These are phyloP conservation scores for Brettanomyces custersianus DNA, from an alignment of 805 yeast genomes.

Conservation along the genomic window DNA sequence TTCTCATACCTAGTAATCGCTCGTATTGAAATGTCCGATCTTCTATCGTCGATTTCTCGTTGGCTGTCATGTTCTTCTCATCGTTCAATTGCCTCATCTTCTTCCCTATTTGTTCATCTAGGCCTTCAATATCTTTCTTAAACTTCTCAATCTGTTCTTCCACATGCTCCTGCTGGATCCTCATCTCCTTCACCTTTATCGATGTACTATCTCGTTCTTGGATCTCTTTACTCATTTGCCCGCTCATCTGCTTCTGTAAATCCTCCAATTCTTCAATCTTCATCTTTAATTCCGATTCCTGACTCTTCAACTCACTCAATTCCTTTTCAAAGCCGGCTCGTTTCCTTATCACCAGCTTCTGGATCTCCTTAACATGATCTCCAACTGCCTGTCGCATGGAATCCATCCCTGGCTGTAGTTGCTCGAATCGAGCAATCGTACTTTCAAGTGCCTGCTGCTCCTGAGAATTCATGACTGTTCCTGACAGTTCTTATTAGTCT, in stretches of 20 bases:
- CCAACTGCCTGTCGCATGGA: constrained; percentile 12
- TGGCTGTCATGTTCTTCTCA: constrained; percentile 23
- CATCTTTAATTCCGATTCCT: constrained; percentile 12
- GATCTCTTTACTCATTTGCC: constrained; percentile 13
- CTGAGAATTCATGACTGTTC: neutral
- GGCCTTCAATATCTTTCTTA: constrained; percentile 20
- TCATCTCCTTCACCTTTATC: constrained; percentile 30
- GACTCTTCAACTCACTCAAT: constrained; percentile 13
- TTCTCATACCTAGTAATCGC: constrained; percentile 35
- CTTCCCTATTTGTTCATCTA: constrained; percentile 17
- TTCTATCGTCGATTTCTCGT: constrained; percentile 30
- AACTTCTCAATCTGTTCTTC: constrained; percentile 19
- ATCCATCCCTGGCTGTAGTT: constrained; percentile 16
- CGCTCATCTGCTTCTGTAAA: constrained; percentile 14
- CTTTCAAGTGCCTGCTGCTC: constrained; percentile 7
- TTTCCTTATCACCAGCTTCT: constrained; percentile 9
- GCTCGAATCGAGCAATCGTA: constrained; percentile 15
- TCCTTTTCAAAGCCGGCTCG: constrained; percentile 16
- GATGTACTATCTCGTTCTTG: constrained; percentile 25
- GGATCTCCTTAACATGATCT: constrained; percentile 12
- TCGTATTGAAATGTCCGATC: constrained; percentile 37
- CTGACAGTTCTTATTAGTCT: no score
- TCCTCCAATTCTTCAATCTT: constrained; percentile 13
- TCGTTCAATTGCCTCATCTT: constrained; percentile 17
- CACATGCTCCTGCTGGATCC: constrained; percentile 27